phyloP scores from a whole-genome alignment of 1,139 yeast species.

The Suhomyces maxii region DNA sequence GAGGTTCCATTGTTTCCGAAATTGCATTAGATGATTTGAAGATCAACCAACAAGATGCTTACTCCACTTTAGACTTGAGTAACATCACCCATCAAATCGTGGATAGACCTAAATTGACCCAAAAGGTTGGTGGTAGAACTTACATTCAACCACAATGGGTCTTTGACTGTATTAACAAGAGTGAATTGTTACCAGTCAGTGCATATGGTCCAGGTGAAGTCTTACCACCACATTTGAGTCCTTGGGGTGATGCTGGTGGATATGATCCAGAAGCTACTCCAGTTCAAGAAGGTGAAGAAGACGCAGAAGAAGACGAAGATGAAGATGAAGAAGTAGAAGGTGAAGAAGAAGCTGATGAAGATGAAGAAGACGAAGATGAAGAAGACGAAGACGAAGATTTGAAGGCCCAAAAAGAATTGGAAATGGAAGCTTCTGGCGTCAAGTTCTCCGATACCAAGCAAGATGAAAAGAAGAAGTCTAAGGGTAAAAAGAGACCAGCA shows the following conservation, averaged over 20 bases:
- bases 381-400: conserved; percentile 59
- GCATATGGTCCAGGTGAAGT: conserved; percentile 92
- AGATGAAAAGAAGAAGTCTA: conserved; percentile 35
- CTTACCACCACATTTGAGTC: conserved; percentile 94
- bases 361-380: conserved; percentile 47
- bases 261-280: conserved; percentile 73
- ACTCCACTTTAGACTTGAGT: conserved; percentile 56
- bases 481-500: conserved; percentile 34
- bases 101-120: conserved; percentile 81
- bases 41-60: conserved; percentile 40
- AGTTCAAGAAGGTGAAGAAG: conserved; percentile 28
- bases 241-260: conserved; percentile 96
- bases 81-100: conserved; percentile 88
- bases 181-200: conserved; percentile 70
- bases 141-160: conserved; percentile 98
- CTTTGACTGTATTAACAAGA: conserved; percentile 85
- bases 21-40: conserved; percentile 77
- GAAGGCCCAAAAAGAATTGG: conserved; percentile 79
- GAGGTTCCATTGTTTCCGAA: conserved; percentile 86
- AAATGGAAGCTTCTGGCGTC: conserved; percentile 87
- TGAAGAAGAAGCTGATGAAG: conserved; percentile 51
- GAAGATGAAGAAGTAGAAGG: conserved; percentile 53
- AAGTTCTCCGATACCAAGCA: conserved; percentile 58
- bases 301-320: conserved; percentile 45
- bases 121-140: conserved; percentile 86